Percentiles rank a stretch among this genome's conserved stretches.
Conservation (phyloP, 139 green algal genomes). For the Mychonastes homosphaera region DNA sequence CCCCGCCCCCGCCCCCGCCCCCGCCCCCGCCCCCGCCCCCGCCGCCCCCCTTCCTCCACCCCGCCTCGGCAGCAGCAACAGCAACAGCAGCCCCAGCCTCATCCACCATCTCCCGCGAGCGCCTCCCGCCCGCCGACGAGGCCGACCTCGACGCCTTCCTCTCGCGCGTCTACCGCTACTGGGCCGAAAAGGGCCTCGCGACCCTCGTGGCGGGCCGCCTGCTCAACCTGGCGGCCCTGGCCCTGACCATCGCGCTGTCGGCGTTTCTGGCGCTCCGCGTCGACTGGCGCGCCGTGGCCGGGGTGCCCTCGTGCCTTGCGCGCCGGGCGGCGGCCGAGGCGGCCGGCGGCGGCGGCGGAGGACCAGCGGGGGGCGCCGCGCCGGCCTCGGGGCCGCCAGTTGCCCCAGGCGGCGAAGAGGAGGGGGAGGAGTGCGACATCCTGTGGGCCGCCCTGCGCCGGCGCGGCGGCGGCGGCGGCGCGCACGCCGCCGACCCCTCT, state of each 20-base stretch:
- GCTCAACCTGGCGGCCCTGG: conserved; percentile 77
- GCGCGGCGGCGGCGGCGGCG: not conserved
- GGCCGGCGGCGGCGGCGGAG: not conserved
- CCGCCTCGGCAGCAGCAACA: too few relatives aligned
- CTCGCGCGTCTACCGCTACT: conserved; percentile 68
- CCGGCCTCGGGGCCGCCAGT: too few relatives aligned
- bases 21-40: too few relatives aligned
- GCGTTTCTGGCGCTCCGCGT: conserved; percentile 80
- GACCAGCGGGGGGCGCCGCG: too few relatives aligned
- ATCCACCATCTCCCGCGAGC: too few relatives aligned
- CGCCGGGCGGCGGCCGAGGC: not conserved
- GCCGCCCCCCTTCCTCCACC: too few relatives aligned
- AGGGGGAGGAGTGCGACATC: conserved; percentile 1
- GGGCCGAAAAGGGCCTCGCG: conserved; percentile 61
- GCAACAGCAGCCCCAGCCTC: too few relatives aligned
- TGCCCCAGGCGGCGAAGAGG: too few relatives aligned
- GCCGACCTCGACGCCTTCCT: conserved; percentile 83
- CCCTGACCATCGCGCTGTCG: conserved; percentile 80
- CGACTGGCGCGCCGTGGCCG: conserved; percentile 59
- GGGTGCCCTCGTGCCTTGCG: conserved; percentile 22
- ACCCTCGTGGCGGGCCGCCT: conserved; percentile 51
- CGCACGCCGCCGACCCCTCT: not conserved
- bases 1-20: too few relatives aligned
- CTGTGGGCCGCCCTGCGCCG: not conserved
- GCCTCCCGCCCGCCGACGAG: too few relatives aligned